Evolutionary conservation across 176 grass and related monocot genomes (phyloP).

Genomic region (Triticum turgidum): DNA sequence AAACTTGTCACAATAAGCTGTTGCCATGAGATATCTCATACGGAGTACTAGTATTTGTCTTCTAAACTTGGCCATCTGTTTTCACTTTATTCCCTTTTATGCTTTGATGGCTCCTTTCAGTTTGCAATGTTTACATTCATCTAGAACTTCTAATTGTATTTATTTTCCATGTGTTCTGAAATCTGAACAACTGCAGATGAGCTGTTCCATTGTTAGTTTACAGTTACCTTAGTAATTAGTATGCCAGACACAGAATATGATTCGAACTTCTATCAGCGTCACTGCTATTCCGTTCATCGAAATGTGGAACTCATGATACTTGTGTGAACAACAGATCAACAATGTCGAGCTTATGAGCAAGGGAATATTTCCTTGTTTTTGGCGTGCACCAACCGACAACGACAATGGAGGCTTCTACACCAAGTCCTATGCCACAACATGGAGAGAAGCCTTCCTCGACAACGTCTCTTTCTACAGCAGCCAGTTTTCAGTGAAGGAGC

Average conservation of each 20-base stretch:
- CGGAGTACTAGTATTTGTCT: too few species aligned
- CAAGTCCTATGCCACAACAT: constrained; percentile 56
- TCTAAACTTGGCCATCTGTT: too few species aligned
- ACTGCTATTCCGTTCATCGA: background rate
- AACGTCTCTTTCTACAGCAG: constrained; percentile 51
- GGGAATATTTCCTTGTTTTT: constrained; percentile 84
- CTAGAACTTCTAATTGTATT: background rate
- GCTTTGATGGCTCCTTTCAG: too few species aligned
- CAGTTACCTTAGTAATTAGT: background rate
- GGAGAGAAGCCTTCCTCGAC: constrained; percentile 66
- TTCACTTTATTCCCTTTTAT: too few species aligned
- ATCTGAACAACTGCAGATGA: too few species aligned
- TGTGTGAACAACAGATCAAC: constrained; percentile 47
- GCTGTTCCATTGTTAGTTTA: background rate
- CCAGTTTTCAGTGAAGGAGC: constrained; percentile 59
- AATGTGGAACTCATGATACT: background rate
- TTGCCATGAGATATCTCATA: too few species aligned
- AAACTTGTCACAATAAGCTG: too few species aligned
- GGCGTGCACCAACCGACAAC: constrained; percentile 87
- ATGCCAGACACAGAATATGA: background rate
- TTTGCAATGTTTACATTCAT: too few species aligned
- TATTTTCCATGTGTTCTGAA: background rate
- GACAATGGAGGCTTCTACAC: constrained; percentile 69
- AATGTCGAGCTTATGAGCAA: constrained; percentile 54
- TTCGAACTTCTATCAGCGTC: background rate